A percentile compares a stretch with the other conserved stretches of the same genome.
Evolutionary conservation across 2,329 filamentous ascomycete genomes (phyloP).

Genomic region (Cladosporium austrohemisphaericum): DNA sequence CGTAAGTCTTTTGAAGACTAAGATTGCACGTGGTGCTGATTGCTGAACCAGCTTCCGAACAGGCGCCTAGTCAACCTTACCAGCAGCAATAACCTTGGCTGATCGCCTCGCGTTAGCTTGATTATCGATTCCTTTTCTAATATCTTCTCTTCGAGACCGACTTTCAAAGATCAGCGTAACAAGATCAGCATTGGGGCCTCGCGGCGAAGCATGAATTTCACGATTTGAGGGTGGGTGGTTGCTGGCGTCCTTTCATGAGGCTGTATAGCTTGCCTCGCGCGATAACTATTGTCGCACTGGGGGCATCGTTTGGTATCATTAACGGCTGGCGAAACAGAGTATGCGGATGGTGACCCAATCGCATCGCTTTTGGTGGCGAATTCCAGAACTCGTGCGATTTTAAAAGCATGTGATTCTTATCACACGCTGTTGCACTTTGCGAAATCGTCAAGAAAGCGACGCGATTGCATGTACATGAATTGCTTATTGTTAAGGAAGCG

Average conservation of each 20-base stretch:
- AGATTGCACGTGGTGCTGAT: slow-evolving; percentile 12
- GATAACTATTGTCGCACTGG: not conserved
- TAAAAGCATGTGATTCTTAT: too few species aligned
- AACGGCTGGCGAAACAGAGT: slow-evolving; percentile 6
- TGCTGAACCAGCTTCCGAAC: slow-evolving; percentile 16
- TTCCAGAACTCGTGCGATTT: too few species aligned
- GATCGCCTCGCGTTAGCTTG: too few species aligned
- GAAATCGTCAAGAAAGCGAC: too few species aligned
- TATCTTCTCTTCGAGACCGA: not conserved
- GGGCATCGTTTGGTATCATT: slow-evolving; percentile 7
- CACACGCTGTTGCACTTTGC: too few species aligned
- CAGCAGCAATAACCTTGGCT: slow-evolving; percentile 8
- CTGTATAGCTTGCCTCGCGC: slow-evolving; percentile 13
- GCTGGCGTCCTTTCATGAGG: slow-evolving; percentile 8
- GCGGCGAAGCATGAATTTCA: slow-evolving; percentile 15
- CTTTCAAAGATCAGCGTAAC: slow-evolving; percentile 1
- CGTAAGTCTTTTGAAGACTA: slow-evolving; percentile 25
- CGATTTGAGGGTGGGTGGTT: slow-evolving; percentile 10
- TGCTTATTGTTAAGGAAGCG: too few species aligned
- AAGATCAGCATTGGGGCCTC: slow-evolving; percentile 12
- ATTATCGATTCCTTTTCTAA: not conserved
- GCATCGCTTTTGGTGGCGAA: not conserved
- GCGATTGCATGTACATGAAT: too few species aligned
- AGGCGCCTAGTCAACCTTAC: slow-evolving; percentile 16
- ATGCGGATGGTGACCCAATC: too few species aligned